phyloP scores from a whole-genome alignment of 2,329 filamentous ascomycete genomes.

The Ceratocystis ficicola region DNA sequence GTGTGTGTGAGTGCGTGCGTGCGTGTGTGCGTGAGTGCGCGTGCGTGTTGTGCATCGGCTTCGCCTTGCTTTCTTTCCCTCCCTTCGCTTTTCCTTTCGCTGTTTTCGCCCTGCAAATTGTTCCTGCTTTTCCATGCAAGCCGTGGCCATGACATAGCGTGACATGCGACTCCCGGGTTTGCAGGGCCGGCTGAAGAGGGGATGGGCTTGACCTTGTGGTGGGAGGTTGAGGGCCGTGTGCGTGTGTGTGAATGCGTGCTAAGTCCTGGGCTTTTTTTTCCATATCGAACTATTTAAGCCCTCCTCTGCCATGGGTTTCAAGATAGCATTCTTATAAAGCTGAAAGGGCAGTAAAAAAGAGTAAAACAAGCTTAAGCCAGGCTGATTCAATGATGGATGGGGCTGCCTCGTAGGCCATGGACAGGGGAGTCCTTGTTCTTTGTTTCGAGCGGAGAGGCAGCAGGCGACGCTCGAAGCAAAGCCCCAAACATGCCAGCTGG shows the following conservation, averaged over 20 bases:
- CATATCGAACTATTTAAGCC: not conserved
- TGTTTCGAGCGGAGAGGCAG: conserved; percentile 1
- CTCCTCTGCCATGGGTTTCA: not conserved
- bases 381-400: not conserved
- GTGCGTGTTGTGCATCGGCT: not conserved
- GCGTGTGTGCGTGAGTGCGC: not conserved
- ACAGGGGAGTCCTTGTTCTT: conserved; percentile 3
- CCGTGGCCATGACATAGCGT: not conserved
- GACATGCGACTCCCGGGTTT: not conserved
- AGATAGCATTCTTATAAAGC: not conserved
- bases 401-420: too few relatives aligned
- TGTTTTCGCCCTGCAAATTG: not conserved
- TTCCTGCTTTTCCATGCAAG: too few relatives aligned
- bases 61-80: not conserved
- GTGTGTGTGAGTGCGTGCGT: not conserved
- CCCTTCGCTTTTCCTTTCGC: not conserved
- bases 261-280: not conserved
- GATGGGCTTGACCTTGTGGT: too few relatives aligned
- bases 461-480: not conserved
- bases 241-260: not conserved
- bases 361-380: conserved; percentile 4
- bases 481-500: conserved; percentile 1
- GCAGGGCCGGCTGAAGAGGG: too few relatives aligned
- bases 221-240: too few relatives aligned
- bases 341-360: not conserved